Conservation (phyloP, 345 rosid genomes). For the Syzygium oleosum region DNA sequence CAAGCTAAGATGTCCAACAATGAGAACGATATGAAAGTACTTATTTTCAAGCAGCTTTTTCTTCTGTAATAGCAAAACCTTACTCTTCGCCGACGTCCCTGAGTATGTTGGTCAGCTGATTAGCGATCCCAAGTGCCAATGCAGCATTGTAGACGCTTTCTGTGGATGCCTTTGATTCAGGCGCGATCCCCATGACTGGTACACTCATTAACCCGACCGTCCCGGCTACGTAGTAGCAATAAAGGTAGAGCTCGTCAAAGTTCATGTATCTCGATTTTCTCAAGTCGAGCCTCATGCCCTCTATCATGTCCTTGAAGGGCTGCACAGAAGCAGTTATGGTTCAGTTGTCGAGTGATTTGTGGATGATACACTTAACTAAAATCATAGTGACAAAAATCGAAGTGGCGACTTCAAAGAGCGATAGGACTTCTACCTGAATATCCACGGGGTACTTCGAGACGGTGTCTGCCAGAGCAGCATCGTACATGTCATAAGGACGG, state of each 20-base stretch:
- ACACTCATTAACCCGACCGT: constrained; percentile 52
- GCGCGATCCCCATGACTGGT: constrained; percentile 48
- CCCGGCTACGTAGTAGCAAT: constrained; percentile 50
- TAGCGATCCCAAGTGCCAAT: constrained; percentile 43
- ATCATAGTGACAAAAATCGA: neutral
- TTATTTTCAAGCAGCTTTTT: neutral
- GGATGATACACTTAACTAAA: neutral
- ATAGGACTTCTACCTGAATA: constrained; percentile 25
- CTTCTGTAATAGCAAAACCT: neutral
- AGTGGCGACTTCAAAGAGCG: neutral
- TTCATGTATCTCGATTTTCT: constrained; percentile 28
- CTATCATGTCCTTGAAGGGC: constrained; percentile 55
- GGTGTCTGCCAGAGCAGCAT: constrained; percentile 39
- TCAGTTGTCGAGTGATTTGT: neutral
- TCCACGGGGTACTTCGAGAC: constrained; percentile 40
- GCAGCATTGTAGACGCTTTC: constrained; percentile 45
- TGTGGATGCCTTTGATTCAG: constrained; percentile 35
- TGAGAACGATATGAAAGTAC: neutral
- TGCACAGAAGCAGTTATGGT: neutral
- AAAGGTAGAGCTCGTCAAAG: constrained; percentile 51
- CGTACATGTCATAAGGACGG: constrained; percentile 34
- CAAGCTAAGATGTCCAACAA: neutral
- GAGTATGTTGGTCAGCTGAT: constrained; percentile 51
- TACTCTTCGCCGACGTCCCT: constrained; percentile 58
- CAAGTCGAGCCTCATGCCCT: constrained; percentile 44